These are phyloP conservation scores for Verticillium nonalfalfae DNA, from an alignment of 2,329 filamentous ascomycete species.

Conservation along the genomic window DNA sequence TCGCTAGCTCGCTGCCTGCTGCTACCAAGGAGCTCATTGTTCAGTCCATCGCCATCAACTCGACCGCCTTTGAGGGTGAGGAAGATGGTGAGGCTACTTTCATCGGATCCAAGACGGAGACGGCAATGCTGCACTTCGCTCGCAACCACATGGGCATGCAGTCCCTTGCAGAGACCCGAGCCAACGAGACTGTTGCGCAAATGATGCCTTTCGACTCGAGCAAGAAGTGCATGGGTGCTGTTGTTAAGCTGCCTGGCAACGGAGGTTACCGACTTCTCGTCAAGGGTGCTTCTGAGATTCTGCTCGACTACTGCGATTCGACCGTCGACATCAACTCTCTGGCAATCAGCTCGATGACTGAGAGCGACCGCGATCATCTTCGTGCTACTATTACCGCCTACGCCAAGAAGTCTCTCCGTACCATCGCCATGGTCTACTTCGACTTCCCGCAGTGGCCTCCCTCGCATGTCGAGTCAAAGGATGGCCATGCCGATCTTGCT, in stretches of 20 bases:
- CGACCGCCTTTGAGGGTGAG: constrained; percentile 48
- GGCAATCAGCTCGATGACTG: constrained; percentile 46
- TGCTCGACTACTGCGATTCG: constrained; percentile 37
- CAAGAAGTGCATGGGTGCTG: constrained; percentile 51
- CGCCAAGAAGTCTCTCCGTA: constrained; percentile 62
- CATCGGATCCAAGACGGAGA: constrained; percentile 52
- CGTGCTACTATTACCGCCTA: constrained; percentile 51
- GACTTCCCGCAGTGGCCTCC: constrained; percentile 68
- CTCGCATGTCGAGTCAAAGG: constrained; percentile 56
- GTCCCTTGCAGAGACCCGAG: constrained; percentile 36
- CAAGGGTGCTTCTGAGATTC: constrained; percentile 53
- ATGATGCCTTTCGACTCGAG: constrained; percentile 48
- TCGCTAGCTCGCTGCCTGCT: constrained; percentile 13
- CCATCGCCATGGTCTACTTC: constrained; percentile 67
- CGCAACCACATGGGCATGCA: constrained; percentile 43
- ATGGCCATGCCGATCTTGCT: constrained; percentile 55
- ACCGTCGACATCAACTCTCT: constrained; percentile 33
- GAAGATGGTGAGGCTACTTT: constrained; percentile 37
- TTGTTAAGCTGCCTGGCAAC: constrained; percentile 37
- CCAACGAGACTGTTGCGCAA: constrained; percentile 39
- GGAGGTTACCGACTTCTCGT: constrained; percentile 41
- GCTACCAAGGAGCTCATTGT: constrained; percentile 26
- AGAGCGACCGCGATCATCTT: constrained; percentile 40
- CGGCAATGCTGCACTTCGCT: constrained; percentile 43
- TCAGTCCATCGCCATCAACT: constrained; percentile 48